phyloP scores from a whole-genome alignment of 2,329 filamentous ascomycete genomes.

The Nigrospora sphaerica region DNA sequence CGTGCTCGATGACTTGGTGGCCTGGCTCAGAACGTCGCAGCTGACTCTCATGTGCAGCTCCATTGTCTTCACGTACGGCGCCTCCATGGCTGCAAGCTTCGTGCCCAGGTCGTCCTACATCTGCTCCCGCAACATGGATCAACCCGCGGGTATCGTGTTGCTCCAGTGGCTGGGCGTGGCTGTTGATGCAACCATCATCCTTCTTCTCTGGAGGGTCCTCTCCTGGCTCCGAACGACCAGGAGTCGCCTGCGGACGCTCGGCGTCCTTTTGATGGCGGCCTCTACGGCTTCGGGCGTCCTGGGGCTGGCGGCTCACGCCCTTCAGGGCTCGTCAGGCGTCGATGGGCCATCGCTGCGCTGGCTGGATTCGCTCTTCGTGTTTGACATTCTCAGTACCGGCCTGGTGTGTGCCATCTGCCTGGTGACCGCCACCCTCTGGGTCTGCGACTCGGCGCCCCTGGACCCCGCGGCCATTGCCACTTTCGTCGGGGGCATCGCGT shows the following conservation, averaged over 20 bases:
- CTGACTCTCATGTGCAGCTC: slow-evolving; percentile 27
- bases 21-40: slow-evolving; percentile 38
- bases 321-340: slow-evolving; percentile 14
- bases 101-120: slow-evolving; percentile 40
- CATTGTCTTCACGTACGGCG: slow-evolving; percentile 33
- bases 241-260: slow-evolving; percentile 36
- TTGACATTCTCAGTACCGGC: slow-evolving; percentile 42
- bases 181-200: slow-evolving; percentile 37
- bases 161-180: slow-evolving; percentile 37
- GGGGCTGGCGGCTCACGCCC: slow-evolving; percentile 25
- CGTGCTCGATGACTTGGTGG: slow-evolving; percentile 37
- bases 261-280: slow-evolving; percentile 32
- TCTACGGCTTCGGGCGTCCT: slow-evolving; percentile 29
- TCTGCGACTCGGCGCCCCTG: slow-evolving; percentile 38
- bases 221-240: slow-evolving; percentile 43
- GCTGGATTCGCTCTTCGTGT: slow-evolving; percentile 37
- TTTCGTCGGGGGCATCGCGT: slow-evolving; percentile 31
- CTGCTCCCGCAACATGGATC: slow-evolving; percentile 38
- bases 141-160: slow-evolving; percentile 24
- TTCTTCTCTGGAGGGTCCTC: slow-evolving; percentile 44
- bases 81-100: slow-evolving; percentile 31
- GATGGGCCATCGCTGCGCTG: slow-evolving; percentile 19
- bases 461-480: slow-evolving; percentile 34
- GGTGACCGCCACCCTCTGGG: slow-evolving; percentile 36
- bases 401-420: slow-evolving; percentile 35